Conservation (phyloP, 768 basidiomycete species). For the Podaxis rugospora region DNA sequence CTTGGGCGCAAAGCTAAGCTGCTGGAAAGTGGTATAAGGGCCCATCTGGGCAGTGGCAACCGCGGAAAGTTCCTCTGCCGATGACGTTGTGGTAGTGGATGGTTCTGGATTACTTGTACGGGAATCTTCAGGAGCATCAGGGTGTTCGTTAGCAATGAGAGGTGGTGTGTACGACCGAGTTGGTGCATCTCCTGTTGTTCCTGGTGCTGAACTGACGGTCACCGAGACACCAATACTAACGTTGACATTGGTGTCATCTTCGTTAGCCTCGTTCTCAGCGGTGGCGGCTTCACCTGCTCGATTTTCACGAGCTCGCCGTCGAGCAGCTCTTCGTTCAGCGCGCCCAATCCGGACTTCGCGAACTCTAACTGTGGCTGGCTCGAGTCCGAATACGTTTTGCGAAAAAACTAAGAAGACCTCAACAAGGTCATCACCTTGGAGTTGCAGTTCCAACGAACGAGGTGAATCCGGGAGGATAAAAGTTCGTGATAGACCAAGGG, state of each 20-base stretch:
- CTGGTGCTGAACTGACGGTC: constrained; percentile 33
- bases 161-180: constrained; percentile 32
- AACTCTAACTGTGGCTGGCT: constrained; percentile 92
- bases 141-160: constrained; percentile 39
- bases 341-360: constrained; percentile 89
- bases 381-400: constrained; percentile 88
- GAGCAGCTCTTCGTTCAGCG: constrained; percentile 80
- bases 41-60: constrained; percentile 70
- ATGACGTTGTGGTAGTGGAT: constrained; percentile 31
- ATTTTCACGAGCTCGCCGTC: constrained; percentile 71
- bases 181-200: constrained; percentile 28
- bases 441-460: constrained; percentile 77
- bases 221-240: constrained; percentile 63
- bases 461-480: constrained; percentile 93
- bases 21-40: constrained; percentile 90
- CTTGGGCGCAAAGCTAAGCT: constrained; percentile 77
- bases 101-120: constrained; percentile 28
- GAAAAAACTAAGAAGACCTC: constrained; percentile 90
- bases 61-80: constrained; percentile 63
- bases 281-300: constrained; percentile 44
- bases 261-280: constrained; percentile 36
- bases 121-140: constrained; percentile 29
- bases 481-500: constrained; percentile 84
- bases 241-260: constrained; percentile 54
- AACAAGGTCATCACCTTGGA: constrained; percentile 90